A percentile compares a stretch with the other conserved stretches of the same genome.
These are phyloP conservation scores for Luffa acutangula DNA, from an alignment of 306 rosid species.

Conservation along the genomic window DNA sequence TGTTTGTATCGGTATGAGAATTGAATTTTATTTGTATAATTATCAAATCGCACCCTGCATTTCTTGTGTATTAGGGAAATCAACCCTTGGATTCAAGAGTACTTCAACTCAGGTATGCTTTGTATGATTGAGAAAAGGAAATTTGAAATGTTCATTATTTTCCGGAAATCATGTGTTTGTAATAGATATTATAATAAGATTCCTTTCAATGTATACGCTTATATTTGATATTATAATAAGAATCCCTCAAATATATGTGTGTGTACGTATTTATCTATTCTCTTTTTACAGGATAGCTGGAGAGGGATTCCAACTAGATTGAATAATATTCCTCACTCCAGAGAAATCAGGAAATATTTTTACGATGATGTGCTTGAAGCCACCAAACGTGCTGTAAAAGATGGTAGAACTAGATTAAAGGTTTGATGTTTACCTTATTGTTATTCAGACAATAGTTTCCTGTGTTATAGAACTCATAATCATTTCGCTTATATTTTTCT, in stretches of 20 bases:
- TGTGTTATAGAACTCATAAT: neutral
- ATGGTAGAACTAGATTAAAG: constrained; percentile 67
- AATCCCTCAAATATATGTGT: neutral
- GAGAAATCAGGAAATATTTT: constrained; percentile 84
- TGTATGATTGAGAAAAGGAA: constrained; percentile 7
- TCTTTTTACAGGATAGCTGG: constrained; percentile 72
- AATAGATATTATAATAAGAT: neutral
- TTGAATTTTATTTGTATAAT: neutral
- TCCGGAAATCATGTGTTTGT: neutral
- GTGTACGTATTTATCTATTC: constrained; percentile 21
- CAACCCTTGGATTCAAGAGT: constrained; percentile 23
- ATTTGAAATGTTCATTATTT: neutral
- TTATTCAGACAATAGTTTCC: neutral
- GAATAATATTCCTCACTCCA: constrained; percentile 89
- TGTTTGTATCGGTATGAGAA: neutral
- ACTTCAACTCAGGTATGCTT: constrained; percentile 28
- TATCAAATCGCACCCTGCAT: constrained; percentile 2
- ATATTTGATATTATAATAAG: neutral
- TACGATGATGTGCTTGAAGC: constrained; percentile 75
- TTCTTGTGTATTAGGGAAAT: constrained; percentile 39
- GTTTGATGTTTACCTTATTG: constrained; percentile 17
- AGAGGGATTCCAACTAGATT: constrained; percentile 91
- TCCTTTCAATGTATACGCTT: neutral
- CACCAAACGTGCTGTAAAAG: constrained; percentile 58
- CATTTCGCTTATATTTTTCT: neutral